These are phyloP conservation scores for Lecanoromycetidae sp. DNA, from an alignment of 2,329 filamentous ascomycete genomes.

Conservation along the genomic window DNA sequence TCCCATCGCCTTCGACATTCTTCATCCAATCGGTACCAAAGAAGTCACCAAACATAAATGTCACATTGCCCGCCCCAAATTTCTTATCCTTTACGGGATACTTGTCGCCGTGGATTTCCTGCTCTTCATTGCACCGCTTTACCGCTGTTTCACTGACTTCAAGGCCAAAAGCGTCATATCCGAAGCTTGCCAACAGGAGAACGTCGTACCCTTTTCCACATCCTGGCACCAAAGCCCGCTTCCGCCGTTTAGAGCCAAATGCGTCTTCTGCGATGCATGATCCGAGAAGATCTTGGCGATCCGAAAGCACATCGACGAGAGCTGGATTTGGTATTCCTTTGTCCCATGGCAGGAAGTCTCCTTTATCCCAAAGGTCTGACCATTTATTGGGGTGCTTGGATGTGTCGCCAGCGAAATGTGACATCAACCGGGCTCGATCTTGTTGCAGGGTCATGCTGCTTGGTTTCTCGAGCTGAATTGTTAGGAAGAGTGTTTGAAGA, in stretches of 20 bases:
- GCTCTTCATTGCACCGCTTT: conserved; percentile 28
- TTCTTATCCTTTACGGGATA: conserved; percentile 28
- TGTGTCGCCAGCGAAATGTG: conserved; percentile 33
- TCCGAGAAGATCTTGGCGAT: conserved; percentile 29
- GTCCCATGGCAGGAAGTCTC: conserved; percentile 47
- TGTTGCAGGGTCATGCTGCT: conserved; percentile 9
- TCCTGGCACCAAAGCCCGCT: conserved; percentile 61
- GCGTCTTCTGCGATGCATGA: conserved; percentile 29
- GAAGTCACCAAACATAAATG: conserved; percentile 35
- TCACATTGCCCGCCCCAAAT: conserved; percentile 28
- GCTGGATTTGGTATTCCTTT: conserved; percentile 47
- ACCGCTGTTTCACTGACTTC: conserved; percentile 49
- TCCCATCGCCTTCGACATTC: conserved; percentile 23
- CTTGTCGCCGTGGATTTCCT: conserved; percentile 24
- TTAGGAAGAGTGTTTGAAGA: too few species aligned
- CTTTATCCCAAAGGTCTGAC: conserved; percentile 45
- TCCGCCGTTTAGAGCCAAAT: conserved; percentile 24
- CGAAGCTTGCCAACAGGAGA: conserved; percentile 58
- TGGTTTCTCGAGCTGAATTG: too few species aligned
- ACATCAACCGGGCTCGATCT: conserved; percentile 22
- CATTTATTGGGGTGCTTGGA: conserved; percentile 37
- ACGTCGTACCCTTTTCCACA: conserved; percentile 78
- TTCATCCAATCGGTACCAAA: conserved; percentile 33
- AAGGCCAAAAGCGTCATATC: conserved; percentile 66
- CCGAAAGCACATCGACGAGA: conserved; percentile 41